Evolutionary conservation across 1,139 yeast species (phyloP), one percentile per base, ranked within the genome.

Genomic region (Taphrina deformans): DNA sequence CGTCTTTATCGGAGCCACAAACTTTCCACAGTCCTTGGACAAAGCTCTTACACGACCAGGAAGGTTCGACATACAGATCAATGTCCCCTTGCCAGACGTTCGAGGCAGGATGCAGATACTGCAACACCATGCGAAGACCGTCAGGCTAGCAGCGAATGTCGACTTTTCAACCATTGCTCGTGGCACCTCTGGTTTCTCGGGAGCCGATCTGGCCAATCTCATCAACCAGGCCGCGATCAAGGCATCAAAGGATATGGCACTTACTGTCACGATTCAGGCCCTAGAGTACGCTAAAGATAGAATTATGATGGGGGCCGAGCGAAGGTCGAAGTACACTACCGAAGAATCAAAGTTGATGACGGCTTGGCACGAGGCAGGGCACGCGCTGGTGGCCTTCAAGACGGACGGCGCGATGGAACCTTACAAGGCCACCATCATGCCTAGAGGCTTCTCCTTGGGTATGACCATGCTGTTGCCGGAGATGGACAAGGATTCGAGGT

Each of bases 211-310:
- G 69, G 89, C 90, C 86, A 93, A 95, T 75, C 80, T 93, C 70
- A 97, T 95, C 35, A 93, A 93, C 77, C 98, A 93, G 76, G 99
- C 99, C 6, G 99, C 99, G 1, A 92, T 93, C 56, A 89, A 88
- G 75, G 99, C 99, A 0, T 90, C 97, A 24, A 97, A 91, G 75
- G 84, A 87, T 73, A 88, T 89, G 71, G 98, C 98, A 0, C 84
- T 91, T 35, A 83, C 93, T 12, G 99, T 93, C 40, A 90, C 87
- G 73, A 89, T 90, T 96, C 75, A 77, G 55, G 98, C 95, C 77
- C 86, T 93, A 70, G 99, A 93, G 77, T 95, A 99, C 99, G 99
- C 99, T 55, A 95, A 95, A 76, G 99, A 93, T 76, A 93, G 93
- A 78, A 93, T 95, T 67, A 80, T 95, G 73, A 86, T 95, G 88